phyloP scores from a whole-genome alignment of 2,329 filamentous ascomycete species.

The Periconia sp. region DNA sequence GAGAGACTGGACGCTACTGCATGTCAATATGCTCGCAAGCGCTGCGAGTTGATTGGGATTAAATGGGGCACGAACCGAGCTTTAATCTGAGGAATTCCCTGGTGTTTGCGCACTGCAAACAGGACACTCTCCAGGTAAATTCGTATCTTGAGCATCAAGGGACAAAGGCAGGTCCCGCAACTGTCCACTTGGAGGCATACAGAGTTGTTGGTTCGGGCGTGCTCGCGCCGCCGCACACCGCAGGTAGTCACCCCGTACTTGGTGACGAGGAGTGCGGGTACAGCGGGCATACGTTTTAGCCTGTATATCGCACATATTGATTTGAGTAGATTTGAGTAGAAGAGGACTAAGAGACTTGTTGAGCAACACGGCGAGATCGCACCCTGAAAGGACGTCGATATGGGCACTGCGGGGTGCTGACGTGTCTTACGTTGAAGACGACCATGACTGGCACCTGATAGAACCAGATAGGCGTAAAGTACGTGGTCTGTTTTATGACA shows the following conservation, averaged over 20 bases:
- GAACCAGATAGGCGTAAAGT: no score
- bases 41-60: conserved; percentile 3
- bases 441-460: no score
- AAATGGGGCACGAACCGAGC: conserved; percentile 7
- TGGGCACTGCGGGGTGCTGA: conserved; percentile 1
- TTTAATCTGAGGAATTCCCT: conserved; percentile 11
- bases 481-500: no score
- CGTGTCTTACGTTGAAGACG: no score
- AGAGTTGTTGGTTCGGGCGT: conserved; percentile 7
- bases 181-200: conserved; percentile 10
- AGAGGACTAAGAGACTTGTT: neutral
- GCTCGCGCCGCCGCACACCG: conserved; percentile 2
- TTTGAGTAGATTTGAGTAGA: conserved; percentile 5
- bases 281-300: conserved; percentile 1
- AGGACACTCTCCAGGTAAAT: conserved; percentile 3
- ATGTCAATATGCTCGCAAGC: conserved; percentile 10
- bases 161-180: conserved; percentile 9
- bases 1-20: conserved; percentile 4
- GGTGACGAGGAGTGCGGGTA: conserved; percentile 2
- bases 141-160: conserved; percentile 5
- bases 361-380: conserved; percentile 1
- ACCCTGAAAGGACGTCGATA: neutral
- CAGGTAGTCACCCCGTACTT: conserved; percentile 7
- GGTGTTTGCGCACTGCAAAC: conserved; percentile 5
- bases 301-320: conserved; percentile 1